A percentile compares a stretch with the other conserved stretches of the same genome.
Evolutionary conservation across 2,329 filamentous ascomycete species (phyloP).

Genomic region (Penicillium sp.): DNA sequence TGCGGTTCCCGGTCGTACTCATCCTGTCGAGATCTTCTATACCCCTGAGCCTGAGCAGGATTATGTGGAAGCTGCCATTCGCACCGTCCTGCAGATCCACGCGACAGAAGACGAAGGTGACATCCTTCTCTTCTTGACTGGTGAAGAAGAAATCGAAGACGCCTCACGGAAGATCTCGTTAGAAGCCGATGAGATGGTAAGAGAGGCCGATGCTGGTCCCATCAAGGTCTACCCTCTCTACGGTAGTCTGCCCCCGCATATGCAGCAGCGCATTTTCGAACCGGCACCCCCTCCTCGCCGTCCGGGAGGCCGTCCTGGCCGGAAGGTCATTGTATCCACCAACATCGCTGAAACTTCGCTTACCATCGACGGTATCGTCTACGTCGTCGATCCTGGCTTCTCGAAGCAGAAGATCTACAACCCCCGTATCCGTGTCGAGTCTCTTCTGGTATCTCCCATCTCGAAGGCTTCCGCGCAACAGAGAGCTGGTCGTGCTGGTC

Average conservation of each 20-base stretch:
- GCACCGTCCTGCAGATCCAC: conserved; percentile 94
- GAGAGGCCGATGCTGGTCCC: conserved; percentile 84
- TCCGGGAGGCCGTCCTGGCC: conserved; percentile 70
- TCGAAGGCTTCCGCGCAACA: conserved; percentile 96
- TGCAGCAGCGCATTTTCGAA: conserved; percentile 93
- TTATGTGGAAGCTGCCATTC: conserved; percentile 88
- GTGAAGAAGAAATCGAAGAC: conserved; percentile 97
- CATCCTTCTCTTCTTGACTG: conserved; percentile 86
- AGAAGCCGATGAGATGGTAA: conserved; percentile 81
- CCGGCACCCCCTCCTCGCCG: conserved; percentile 66
- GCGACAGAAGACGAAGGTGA: conserved; percentile 86
- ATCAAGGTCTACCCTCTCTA: conserved; percentile 88
- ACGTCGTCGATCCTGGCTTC: conserved; percentile 95
- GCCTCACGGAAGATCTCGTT: conserved; percentile 82
- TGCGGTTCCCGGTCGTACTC: conserved; percentile 86
- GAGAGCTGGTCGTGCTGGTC: conserved; percentile 95
- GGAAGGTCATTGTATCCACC: conserved; percentile 87
- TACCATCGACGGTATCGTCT: conserved; percentile 97
- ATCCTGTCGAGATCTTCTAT: conserved; percentile 97
- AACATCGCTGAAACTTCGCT: conserved; percentile 97
- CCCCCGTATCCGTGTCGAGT: conserved; percentile 90
- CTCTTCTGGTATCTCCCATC: conserved; percentile 87
- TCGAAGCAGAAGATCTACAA: conserved; percentile 99
- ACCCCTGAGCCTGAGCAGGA: conserved; percentile 92
- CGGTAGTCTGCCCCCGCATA: conserved; percentile 78